Evolutionary conservation across 2,329 filamentous ascomycete genomes (phyloP), one percentile per base, ranked within the genome.

Genomic region (Fusarium tanahbumbuense): DNA sequence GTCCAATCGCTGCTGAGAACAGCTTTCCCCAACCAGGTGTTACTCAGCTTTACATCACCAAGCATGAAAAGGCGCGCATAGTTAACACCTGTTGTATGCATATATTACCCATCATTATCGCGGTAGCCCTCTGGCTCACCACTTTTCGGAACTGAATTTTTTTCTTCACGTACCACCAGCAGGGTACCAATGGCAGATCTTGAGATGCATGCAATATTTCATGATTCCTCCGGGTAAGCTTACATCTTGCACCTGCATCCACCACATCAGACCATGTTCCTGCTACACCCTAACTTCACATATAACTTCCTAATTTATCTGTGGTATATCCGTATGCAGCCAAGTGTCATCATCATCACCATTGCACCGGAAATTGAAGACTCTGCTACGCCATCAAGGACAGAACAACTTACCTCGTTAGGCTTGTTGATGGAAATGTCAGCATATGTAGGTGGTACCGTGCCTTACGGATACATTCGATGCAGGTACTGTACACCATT

Each of bases 1-100:
- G 45, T 50, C 67, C 71, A 73, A 67, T 74, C 67, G 63, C 56
- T 34, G 22, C 55, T 49, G 48, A 60, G 59, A 22, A 30, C 30
- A 41, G 30, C 28, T 37, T 44, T 56, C 47, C 48, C 46, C 42
- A 64, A 46, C 23, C 22, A 46, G 56, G 56, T 54, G 56, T 58
- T 70, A 70, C 64, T 61, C 63, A 42, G 53, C 16, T 34, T 55
- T 54, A 40, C 22, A 52, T 55, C 49, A 63, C 44, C 27, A 42
- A 56, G 41, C 27, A 25, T 49, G 22, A 25, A 15, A 44, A 41
- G 40, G 18, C 20, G 18, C 48, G 48, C 30, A 32, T 56, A 28
- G 25, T 54, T 44, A 69, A 66, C 37, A 22, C 32, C 30, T 42
- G 28, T 37, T 28, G 32, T 56, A 56, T 63, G 13, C 48, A 52